Percentiles rank a stretch among this genome's conserved stretches.
These are phyloP conservation scores for Sporisorium scitamineum DNA, from an alignment of 1,284 basidiomycete species.

Conservation along the genomic window DNA sequence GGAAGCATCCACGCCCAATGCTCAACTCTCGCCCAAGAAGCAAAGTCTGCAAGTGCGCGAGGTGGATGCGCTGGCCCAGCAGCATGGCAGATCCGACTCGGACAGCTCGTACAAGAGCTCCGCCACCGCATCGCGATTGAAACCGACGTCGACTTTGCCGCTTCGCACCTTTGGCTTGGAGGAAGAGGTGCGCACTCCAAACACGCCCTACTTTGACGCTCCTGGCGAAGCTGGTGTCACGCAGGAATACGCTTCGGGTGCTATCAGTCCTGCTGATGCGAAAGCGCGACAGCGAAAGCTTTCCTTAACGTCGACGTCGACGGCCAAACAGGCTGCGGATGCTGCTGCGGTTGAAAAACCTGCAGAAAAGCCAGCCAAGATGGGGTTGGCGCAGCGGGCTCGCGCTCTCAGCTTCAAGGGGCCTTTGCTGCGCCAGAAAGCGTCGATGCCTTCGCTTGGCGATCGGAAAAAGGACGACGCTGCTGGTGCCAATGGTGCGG, in stretches of 20 bases:
- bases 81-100: conserved; percentile 47
- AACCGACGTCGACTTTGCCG: conserved; percentile 3
- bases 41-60: conserved; percentile 10
- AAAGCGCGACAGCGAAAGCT: conserved; percentile 5
- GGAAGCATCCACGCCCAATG: conserved; percentile 5
- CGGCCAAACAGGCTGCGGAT: conserved; percentile 5
- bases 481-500: background rate
- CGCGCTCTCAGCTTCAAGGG: conserved; percentile 47
- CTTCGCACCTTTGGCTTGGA: conserved; percentile 29
- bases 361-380: conserved; percentile 28
- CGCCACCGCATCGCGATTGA: conserved; percentile 14
- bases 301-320: conserved; percentile 6
- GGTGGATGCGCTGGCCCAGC: conserved; percentile 6
- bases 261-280: background rate
- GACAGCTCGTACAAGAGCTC: conserved; percentile 49
- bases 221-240: conserved; percentile 12
- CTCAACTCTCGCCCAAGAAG: conserved; percentile 5
- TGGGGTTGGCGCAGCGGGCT: conserved; percentile 43
- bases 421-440: conserved; percentile 36
- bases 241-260: conserved; percentile 4
- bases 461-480: conserved; percentile 28
- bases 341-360: background rate
- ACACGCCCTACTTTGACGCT: conserved; percentile 61
- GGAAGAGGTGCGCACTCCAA: conserved; percentile 48
- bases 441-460: conserved; percentile 39